These are phyloP conservation scores for Puccinia triticina DNA, from an alignment of 1,284 basidiomycete genomes.

Conservation along the genomic window DNA sequence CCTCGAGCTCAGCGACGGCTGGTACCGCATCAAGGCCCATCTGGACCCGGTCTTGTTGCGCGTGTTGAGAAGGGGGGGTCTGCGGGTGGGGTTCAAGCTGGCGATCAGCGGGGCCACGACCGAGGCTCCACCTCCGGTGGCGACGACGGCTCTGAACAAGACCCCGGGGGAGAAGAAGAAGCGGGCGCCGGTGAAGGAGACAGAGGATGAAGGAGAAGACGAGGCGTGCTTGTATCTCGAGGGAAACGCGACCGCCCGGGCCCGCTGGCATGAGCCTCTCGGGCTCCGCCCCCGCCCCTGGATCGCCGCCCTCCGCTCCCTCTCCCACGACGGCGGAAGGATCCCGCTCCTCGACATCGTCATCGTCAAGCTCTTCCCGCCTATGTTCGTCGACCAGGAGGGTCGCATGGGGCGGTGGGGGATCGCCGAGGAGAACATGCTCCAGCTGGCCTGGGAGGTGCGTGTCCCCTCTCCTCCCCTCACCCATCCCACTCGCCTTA, in stretches of 20 bases:
- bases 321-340: constrained; percentile 38
- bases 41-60: constrained; percentile 10
- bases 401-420: constrained; percentile 27
- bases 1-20: constrained; percentile 46
- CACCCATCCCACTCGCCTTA: not conserved
- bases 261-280: constrained; percentile 32
- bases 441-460: constrained; percentile 46
- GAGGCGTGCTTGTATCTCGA: constrained; percentile 31
- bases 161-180: not conserved
- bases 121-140: constrained; percentile 1
- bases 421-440: constrained; percentile 25
- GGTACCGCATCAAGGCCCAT: constrained; percentile 34
- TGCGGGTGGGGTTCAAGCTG: constrained; percentile 38
- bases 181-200: not conserved
- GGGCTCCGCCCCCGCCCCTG: constrained; percentile 22
- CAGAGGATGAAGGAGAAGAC: not conserved
- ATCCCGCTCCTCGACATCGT: constrained; percentile 40
- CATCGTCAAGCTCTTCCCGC: constrained; percentile 21
- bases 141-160: not conserved
- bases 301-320: constrained; percentile 15
- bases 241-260: constrained; percentile 35
- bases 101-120: constrained; percentile 10
- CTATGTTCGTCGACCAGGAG: constrained; percentile 36
- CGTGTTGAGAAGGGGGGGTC: constrained; percentile 17
- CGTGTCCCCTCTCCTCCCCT: not conserved